These are phyloP conservation scores for Solanum rostratum DNA, from an alignment of 257 asterid species.

Conservation along the genomic window DNA sequence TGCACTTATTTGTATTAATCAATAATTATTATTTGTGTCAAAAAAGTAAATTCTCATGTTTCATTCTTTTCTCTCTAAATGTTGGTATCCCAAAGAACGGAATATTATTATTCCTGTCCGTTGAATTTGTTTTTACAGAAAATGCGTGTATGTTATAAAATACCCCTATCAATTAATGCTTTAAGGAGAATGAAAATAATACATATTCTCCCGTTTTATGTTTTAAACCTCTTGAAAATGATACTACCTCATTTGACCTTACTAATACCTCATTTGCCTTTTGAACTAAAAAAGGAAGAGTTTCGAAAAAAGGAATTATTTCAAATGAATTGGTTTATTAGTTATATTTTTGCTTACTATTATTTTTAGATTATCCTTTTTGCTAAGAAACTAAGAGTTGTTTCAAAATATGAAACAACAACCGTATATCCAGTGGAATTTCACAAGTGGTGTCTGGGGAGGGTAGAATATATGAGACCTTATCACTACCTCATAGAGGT, in stretches of 20 bases:
- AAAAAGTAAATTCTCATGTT: not conserved
- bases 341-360: not conserved
- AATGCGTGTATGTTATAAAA: not conserved
- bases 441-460: too few relatives aligned
- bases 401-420: too few relatives aligned
- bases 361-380: not conserved
- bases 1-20: not conserved
- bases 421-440: too few relatives aligned
- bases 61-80: not conserved
- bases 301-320: too few relatives aligned
- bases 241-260: not conserved
- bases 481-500: too few relatives aligned
- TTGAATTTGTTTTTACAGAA: not conserved
- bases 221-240: not conserved
- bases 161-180: not conserved
- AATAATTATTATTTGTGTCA: not conserved
- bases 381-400: too few relatives aligned
- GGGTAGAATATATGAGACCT: too few relatives aligned
- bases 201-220: not conserved
- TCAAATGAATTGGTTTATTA: not conserved
- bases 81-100: not conserved
- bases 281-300: not conserved
- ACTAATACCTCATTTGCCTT: not conserved
- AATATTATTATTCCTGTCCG: not conserved
- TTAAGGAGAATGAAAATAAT: not conserved